Evolutionary conservation across 805 yeast genomes (phyloP), one percentile per base, ranked within the genome.

Genomic region (Helenozyma baotianmanensis): DNA sequence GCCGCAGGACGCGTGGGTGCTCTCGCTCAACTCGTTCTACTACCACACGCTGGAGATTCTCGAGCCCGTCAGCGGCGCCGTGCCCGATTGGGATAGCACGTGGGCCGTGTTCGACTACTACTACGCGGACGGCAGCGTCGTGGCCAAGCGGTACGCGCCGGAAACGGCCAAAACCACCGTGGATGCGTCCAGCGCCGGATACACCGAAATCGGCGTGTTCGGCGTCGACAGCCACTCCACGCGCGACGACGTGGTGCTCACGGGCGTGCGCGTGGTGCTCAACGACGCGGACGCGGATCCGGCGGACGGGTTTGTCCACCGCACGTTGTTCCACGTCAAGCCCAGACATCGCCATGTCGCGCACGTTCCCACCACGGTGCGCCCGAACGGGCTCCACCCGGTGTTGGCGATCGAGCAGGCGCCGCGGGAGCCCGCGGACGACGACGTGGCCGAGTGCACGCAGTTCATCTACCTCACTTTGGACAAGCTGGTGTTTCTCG

Each of bases 301-400:
- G 16, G 26, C 11, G n/a, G 33, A 21, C 11, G 21, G 15, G 21
- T 38, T 29, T 16, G 39, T 60, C 6, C 56, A 52, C 39, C 58
- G 56, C 28, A 67, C 72, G 0, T 38, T 67, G 36, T 64, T 67
- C 45, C 72, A 67, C 40, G 52, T 62, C 10, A 63, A 64, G 39
- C 71, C 71, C 4, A 45, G 68, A 22, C 67, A 63, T 36, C 43
- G 69, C 24, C 23, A 16, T 7, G 9, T 36, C 6, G 27, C 23
- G 9, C 10, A 3, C 5, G 29, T 35, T 9, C 6, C 21, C n/a
- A 14, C 39, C 14, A 13, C 21, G 13, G 25, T 49, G 11, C 24
- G 30, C 9, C 33, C 46, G 0, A 60, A 59, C 31, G 70, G 72
- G 3, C 38, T 55, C 50, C 72, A 67, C 37, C 72, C 72, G 3